Conservation (phyloP, 106 monocot genomes). For the Platanthera zijinensis region DNA sequence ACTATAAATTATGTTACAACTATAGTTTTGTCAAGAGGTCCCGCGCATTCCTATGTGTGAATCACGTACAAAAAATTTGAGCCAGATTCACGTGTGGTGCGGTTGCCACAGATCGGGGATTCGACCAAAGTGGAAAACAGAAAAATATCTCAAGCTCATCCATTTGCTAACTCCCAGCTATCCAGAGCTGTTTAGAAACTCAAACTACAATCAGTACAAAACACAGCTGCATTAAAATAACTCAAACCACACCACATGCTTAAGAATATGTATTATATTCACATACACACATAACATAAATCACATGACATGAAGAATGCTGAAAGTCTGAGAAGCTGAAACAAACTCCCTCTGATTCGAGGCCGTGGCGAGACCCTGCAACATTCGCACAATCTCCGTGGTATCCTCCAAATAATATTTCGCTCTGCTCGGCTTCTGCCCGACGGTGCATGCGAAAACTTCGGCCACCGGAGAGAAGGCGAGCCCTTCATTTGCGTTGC, state of each 20-base stretch:
- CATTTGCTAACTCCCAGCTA: too few relatives aligned
- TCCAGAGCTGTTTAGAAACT: too few relatives aligned
- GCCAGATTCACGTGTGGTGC: too few relatives aligned
- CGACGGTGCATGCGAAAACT: slow-evolving; percentile 45
- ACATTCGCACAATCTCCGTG: slow-evolving; percentile 30
- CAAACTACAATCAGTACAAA: too few relatives aligned
- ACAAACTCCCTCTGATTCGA: slow-evolving; percentile 17
- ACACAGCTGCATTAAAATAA: neutral
- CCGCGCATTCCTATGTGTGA: too few relatives aligned
- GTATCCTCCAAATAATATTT: slow-evolving; percentile 50
- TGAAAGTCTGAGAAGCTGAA: neutral
- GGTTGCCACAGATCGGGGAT: too few relatives aligned
- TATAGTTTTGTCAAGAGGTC: too few relatives aligned
- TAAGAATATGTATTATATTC: neutral
- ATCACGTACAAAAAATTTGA: too few relatives aligned
- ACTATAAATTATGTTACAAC: too few relatives aligned
- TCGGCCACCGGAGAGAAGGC: slow-evolving; percentile 32
- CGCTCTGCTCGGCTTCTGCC: slow-evolving; percentile 47
- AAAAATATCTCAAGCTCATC: too few relatives aligned
- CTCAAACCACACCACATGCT: neutral
- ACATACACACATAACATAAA: neutral
- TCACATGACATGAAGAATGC: neutral
- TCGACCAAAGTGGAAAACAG: too few relatives aligned
- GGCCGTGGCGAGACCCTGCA: slow-evolving; percentile 31
- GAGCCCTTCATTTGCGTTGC: slow-evolving; percentile 19